Percentiles rank a stretch among this genome's conserved stretches.
phyloP scores from a whole-genome alignment of 73 alveolate species.

The Tetrahymena elliotti region DNA sequence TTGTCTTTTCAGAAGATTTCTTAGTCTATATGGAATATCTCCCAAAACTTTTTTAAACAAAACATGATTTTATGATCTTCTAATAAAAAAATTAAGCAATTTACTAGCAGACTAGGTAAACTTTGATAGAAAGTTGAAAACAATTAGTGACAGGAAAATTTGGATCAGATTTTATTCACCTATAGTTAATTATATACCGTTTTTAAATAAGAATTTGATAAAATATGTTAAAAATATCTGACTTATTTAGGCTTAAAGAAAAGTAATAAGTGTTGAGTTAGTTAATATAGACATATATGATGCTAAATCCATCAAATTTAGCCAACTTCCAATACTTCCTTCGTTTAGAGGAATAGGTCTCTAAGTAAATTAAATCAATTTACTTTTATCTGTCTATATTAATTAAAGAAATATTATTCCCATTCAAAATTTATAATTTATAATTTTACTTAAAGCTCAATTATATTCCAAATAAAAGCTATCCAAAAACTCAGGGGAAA shows the following conservation, averaged over 20 bases:
- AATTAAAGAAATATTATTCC: background rate
- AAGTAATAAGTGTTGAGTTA: constrained; percentile 6
- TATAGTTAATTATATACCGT: background rate
- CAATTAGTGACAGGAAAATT: background rate
- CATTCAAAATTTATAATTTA: background rate
- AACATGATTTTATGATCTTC: too few relatives aligned
- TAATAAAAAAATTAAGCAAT: too few relatives aligned
- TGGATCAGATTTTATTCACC: background rate
- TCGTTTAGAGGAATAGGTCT: constrained; percentile 38
- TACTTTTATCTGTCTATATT: constrained; percentile 15
- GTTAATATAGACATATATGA: constrained; percentile 5
- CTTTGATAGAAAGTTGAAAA: background rate
- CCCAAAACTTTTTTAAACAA: background rate
- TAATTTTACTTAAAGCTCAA: constrained; percentile 1
- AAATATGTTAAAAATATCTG: background rate
- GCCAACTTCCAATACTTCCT: constrained; percentile 34
- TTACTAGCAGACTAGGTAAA: background rate
- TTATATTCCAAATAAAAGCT: constrained; percentile 33
- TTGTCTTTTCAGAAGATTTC: constrained; percentile 3
- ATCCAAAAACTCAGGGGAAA: constrained; percentile 35
- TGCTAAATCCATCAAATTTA: constrained; percentile 3
- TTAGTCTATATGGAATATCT: constrained; percentile 11
- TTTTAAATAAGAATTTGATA: background rate
- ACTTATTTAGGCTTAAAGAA: background rate
- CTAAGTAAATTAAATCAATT: constrained; percentile 7